Percentiles rank a stretch among this genome's conserved stretches.
These are phyloP conservation scores for Carex scoparia DNA, from an alignment of 176 grass and related monocot species.

Conservation along the genomic window DNA sequence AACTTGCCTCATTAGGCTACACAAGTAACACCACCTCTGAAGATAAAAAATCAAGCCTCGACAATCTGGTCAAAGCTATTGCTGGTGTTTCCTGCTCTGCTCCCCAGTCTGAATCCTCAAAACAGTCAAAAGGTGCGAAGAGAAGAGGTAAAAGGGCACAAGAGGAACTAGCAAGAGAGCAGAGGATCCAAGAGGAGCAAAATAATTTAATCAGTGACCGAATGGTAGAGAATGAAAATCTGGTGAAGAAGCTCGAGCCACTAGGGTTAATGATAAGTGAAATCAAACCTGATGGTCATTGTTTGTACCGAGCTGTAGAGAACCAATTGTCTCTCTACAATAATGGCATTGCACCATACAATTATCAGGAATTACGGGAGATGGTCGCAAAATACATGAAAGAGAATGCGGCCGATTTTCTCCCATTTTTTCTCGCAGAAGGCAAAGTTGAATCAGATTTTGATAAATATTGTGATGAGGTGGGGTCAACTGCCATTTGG, in stretches of 20 bases:
- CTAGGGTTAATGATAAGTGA: slow-evolving; percentile 70
- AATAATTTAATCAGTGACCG: slow-evolving; percentile 69
- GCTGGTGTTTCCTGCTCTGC: slow-evolving; percentile 58
- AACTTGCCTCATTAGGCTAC: slow-evolving; percentile 79
- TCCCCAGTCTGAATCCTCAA: slow-evolving; percentile 42
- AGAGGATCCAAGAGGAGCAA: slow-evolving; percentile 92
- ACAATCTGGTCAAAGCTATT: slow-evolving; percentile 80
- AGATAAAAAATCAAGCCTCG: slow-evolving; percentile 48
- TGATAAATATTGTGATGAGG: slow-evolving; percentile 64
- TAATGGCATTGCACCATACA: slow-evolving; percentile 36
- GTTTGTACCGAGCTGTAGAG: slow-evolving; percentile 92
- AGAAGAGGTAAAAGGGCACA: slow-evolving; percentile 73
- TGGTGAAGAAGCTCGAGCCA: slow-evolving; percentile 65
- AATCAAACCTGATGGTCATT: slow-evolving; percentile 91
- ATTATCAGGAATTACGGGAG: slow-evolving; percentile 62
- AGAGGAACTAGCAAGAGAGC: slow-evolving; percentile 90
- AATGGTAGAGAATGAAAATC: slow-evolving; percentile 71
- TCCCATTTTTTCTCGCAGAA: slow-evolving; percentile 85
- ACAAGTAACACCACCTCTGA: slow-evolving; percentile 36
- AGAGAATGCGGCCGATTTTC: slow-evolving; percentile 50
- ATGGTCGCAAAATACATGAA: slow-evolving; percentile 81
- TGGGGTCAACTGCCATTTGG: slow-evolving; percentile 72
- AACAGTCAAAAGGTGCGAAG: slow-evolving; percentile 53
- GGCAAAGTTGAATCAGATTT: slow-evolving; percentile 73
- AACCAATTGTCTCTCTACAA: slow-evolving; percentile 62